Evolutionary conservation across 2,329 filamentous ascomycete genomes (phyloP).

Genomic region (Verticillium klebahnii): DNA sequence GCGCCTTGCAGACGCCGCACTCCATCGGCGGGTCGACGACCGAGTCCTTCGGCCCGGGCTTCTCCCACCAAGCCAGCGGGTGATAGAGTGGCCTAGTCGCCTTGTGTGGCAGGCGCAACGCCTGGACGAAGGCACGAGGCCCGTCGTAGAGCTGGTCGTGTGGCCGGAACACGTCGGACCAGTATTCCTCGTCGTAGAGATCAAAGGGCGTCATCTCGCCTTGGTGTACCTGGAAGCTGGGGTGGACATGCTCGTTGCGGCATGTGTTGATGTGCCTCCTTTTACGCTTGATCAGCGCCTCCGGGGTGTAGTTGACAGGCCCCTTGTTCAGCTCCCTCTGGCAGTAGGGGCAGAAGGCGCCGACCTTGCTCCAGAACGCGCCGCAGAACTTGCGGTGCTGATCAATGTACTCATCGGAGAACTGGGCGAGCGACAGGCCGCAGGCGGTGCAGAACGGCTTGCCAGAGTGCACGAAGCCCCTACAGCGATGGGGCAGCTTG

Average conservation of each 20-base stretch:
- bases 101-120: not conserved
- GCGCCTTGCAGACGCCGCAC: conserved; percentile 7
- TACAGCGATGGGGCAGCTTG: conserved; percentile 13
- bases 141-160: conserved; percentile 10
- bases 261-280: conserved; percentile 7
- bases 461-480: not conserved
- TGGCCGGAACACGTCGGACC: conserved; percentile 2
- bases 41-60: conserved; percentile 1
- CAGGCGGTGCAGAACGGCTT: conserved; percentile 13
- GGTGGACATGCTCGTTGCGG: not conserved
- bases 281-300: not conserved
- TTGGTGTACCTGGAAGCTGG: not conserved
- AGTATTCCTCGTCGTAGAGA: conserved; percentile 8
- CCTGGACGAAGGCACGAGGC: not conserved
- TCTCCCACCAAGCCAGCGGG: conserved; percentile 11
- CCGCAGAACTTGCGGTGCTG: conserved; percentile 12
- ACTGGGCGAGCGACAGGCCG: conserved; percentile 6
- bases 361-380: conserved; percentile 11
- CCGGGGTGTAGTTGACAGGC: not conserved
- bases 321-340: conserved; percentile 1
- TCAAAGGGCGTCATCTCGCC: conserved; percentile 9
- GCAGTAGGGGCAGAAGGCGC: conserved; percentile 18
- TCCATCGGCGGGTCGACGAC: conserved; percentile 8
- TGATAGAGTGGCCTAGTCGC: conserved; percentile 2
- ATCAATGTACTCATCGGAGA: conserved; percentile 5